Percentiles rank a stretch among this genome's conserved stretches.
Evolutionary conservation across 345 rosid species (phyloP).

Genomic region (Punica granatum): DNA sequence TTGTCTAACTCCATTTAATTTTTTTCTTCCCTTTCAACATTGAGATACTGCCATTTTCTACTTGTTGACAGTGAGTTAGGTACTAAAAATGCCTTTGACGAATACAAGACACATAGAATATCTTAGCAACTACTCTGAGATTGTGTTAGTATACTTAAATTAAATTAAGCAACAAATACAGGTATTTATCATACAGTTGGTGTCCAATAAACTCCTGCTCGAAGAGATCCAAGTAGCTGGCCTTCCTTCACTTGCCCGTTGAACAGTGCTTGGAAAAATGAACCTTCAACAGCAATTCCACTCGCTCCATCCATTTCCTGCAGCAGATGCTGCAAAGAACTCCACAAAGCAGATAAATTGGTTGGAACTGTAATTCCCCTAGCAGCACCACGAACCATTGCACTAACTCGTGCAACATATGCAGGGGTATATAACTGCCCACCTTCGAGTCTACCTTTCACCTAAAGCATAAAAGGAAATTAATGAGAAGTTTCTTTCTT

Average conservation of each 20-base stretch:
- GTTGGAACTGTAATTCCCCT: constrained; percentile 86
- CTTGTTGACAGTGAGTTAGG: no score
- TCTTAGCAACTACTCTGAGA: not conserved
- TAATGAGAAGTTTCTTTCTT: constrained; percentile 7
- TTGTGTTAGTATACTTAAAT: not conserved
- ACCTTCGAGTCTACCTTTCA: constrained; percentile 97
- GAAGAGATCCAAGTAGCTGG: constrained; percentile 84
- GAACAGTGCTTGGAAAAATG: constrained; percentile 83
- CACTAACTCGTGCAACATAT: constrained; percentile 85
- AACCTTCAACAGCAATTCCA: constrained; percentile 70
- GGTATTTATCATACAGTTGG: constrained; percentile 59
- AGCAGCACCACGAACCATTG: constrained; percentile 93
- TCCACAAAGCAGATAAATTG: constrained; percentile 67
- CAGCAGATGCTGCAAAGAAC: constrained; percentile 69
- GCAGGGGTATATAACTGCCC: constrained; percentile 95
- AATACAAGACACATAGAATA: not conserved
- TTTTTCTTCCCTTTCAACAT: not conserved
- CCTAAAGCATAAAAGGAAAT: constrained; percentile 30
- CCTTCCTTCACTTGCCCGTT: constrained; percentile 74
- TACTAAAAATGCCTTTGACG: not conserved
- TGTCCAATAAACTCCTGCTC: constrained; percentile 97
- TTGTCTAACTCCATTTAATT: not conserved
- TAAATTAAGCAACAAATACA: not conserved
- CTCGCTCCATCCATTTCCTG: constrained; percentile 86
- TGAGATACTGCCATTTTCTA: no score